Percentiles rank a stretch among this genome's conserved stretches.
Evolutionary conservation across 495 filamentous ascomycete genomes (phyloP).

Genomic region (Aspergillus ellipticus): DNA sequence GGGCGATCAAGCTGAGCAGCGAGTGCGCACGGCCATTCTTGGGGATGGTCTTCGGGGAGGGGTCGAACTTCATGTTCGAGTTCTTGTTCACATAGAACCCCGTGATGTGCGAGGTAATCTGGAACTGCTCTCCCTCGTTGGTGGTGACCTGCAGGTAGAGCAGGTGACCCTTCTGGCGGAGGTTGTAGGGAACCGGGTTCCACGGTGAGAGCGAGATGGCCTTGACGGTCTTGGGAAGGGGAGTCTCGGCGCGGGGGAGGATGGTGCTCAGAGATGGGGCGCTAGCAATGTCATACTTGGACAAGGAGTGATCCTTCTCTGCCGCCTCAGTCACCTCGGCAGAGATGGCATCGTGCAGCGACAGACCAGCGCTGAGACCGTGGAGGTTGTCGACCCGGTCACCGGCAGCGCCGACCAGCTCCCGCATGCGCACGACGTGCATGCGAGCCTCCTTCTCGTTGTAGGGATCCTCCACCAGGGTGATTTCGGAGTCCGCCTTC

Average conservation of each 20-base stretch:
- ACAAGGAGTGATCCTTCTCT: slow-evolving; percentile 54
- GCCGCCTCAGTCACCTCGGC: slow-evolving; percentile 41
- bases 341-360: slow-evolving; percentile 75
- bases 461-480: slow-evolving; percentile 90
- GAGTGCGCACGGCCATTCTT: slow-evolving; percentile 78
- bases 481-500: slow-evolving; percentile 66
- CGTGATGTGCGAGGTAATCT: slow-evolving; percentile 87
- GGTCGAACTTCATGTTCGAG: slow-evolving; percentile 88
- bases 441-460: slow-evolving; percentile 97
- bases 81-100: slow-evolving; percentile 97
- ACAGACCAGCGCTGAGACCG: slow-evolving; percentile 81
- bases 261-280: slow-evolving; percentile 64
- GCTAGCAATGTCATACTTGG: slow-evolving; percentile 72
- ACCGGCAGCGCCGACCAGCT: slow-evolving; percentile 87
- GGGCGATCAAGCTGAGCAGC: slow-evolving; percentile 70
- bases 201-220: slow-evolving; percentile 82
- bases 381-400: slow-evolving; percentile 84
- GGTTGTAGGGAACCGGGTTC: slow-evolving; percentile 92
- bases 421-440: slow-evolving; percentile 84
- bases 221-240: slow-evolving; percentile 84
- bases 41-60: slow-evolving; percentile 64
- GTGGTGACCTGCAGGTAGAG: slow-evolving; percentile 86
- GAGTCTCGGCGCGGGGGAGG: slow-evolving; percentile 58
- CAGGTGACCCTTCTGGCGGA: slow-evolving; percentile 87
- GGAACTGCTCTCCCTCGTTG: slow-evolving; percentile 86